phyloP scores from a whole-genome alignment of 345 rosid species.

The Syzygium oleosum region DNA sequence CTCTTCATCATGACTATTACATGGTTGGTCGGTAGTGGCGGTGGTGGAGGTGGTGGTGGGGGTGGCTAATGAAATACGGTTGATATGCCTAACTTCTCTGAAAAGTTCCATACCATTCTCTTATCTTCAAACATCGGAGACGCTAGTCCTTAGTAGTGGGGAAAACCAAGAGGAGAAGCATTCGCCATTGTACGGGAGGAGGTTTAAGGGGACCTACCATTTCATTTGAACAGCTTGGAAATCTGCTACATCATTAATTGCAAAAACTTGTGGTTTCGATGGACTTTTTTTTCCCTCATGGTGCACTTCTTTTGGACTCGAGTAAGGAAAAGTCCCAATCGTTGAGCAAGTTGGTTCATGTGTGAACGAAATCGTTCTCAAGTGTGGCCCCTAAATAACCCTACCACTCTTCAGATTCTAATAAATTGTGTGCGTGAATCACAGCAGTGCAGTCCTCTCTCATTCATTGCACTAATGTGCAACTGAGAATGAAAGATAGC shows the following conservation, averaged over 20 bases:
- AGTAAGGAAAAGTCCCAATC: background rate
- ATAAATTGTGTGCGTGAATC: background rate
- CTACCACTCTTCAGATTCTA: background rate
- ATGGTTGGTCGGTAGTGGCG: background rate
- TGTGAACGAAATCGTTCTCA: background rate
- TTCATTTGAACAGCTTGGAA: conserved; percentile 15
- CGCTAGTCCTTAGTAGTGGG: background rate
- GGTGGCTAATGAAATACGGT: background rate
- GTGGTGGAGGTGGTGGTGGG: background rate
- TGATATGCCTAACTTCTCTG: background rate
- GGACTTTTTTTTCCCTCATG: background rate
- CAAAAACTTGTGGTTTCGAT: background rate
- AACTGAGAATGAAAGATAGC: background rate
- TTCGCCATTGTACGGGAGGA: background rate
- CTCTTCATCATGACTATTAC: background rate
- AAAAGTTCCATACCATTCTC: background rate
- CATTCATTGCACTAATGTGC: background rate
- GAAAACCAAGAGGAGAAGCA: background rate
- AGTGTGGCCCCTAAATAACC: background rate
- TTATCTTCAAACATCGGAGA: background rate
- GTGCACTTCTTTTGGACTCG: background rate
- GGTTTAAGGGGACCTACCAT: conserved; percentile 13
- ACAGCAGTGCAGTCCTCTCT: background rate
- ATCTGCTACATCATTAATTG: background rate
- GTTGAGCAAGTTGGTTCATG: background rate